Conservation (phyloP, 805 yeast genomes). For the Metschnikowia baotianmanensis region DNA sequence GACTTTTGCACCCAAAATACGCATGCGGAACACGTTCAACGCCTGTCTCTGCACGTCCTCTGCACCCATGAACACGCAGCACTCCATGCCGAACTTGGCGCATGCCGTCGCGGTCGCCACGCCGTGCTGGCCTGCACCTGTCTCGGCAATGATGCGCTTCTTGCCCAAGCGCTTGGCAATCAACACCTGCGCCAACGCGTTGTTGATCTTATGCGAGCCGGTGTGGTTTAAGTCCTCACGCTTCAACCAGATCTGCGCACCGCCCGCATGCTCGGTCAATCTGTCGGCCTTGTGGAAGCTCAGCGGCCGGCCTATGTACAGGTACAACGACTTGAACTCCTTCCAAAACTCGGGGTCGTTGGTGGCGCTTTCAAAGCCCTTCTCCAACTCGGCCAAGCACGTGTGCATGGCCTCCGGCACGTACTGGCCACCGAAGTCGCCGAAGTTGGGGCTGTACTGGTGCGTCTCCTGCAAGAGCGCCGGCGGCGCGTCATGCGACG, state of each 20-base stretch:
- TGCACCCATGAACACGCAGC: constrained; percentile 98
- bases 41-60: constrained; percentile 99
- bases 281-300: constrained; percentile 88
- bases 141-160: constrained; percentile 76
- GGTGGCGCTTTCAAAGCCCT: constrained; percentile 80
- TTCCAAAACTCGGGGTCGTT: constrained; percentile 94
- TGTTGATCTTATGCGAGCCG: constrained; percentile 85
- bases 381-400: constrained; percentile 85
- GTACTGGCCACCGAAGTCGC: constrained; percentile 97
- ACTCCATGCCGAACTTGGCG: constrained; percentile 88
- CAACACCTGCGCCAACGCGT: constrained; percentile 78
- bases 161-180: constrained; percentile 79
- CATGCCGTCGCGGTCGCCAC: constrained; percentile 92
- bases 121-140: constrained; percentile 94
- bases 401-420: constrained; percentile 96
- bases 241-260: constrained; percentile 91
- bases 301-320: constrained; percentile 96
- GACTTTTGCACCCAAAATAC: constrained; percentile 93
- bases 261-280: constrained; percentile 86
- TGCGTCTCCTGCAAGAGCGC: constrained; percentile 54
- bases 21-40: constrained; percentile 94
- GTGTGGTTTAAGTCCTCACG: constrained; percentile 94
- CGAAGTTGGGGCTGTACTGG: constrained; percentile 75
- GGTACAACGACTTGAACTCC: constrained; percentile 78
- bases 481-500: constrained; percentile 29